Evolutionary conservation across 2,329 filamentous ascomycete genomes (phyloP).

Genomic region (Mariannaea elegans): DNA sequence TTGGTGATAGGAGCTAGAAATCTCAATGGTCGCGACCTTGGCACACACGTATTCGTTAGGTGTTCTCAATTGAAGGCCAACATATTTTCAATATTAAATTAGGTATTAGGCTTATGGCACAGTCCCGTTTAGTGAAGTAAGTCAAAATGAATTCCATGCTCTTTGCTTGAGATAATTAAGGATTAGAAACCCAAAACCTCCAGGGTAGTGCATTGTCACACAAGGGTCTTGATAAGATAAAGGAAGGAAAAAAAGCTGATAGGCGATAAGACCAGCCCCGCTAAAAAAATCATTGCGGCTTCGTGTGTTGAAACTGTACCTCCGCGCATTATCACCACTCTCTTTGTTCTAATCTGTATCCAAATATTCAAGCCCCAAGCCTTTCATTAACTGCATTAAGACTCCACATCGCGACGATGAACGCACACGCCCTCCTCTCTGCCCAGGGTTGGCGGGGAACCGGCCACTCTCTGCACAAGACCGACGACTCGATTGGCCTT

Average conservation of each 20-base stretch:
- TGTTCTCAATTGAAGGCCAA: too few relatives aligned
- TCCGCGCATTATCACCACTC: conserved; percentile 5
- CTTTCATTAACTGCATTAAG: too few relatives aligned
- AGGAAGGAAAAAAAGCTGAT: neutral
- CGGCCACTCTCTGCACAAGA: conserved; percentile 86
- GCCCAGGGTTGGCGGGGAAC: conserved; percentile 90
- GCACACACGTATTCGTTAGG: too few relatives aligned
- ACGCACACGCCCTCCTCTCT: conserved; percentile 83
- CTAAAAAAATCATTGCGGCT: conserved; percentile 38
- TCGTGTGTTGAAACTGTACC: neutral
- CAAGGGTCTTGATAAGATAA: conserved; percentile 12
- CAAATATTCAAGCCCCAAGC: neutral
- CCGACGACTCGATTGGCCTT: conserved; percentile 77
- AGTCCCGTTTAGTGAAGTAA: too few relatives aligned
- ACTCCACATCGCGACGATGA: conserved; percentile 63
- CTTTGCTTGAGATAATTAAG: too few relatives aligned
- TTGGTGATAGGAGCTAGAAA: too few relatives aligned
- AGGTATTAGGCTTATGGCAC: too few relatives aligned
- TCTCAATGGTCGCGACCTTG: too few relatives aligned
- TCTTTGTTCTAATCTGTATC: conserved; percentile 1
- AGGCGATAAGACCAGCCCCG: conserved; percentile 39
- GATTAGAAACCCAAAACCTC: too few relatives aligned
- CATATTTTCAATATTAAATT: too few relatives aligned
- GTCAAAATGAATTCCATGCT: too few relatives aligned
- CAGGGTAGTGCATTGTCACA: neutral